Conservation (phyloP, 2,329 filamentous ascomycete species). For the Fusarium graminum region DNA sequence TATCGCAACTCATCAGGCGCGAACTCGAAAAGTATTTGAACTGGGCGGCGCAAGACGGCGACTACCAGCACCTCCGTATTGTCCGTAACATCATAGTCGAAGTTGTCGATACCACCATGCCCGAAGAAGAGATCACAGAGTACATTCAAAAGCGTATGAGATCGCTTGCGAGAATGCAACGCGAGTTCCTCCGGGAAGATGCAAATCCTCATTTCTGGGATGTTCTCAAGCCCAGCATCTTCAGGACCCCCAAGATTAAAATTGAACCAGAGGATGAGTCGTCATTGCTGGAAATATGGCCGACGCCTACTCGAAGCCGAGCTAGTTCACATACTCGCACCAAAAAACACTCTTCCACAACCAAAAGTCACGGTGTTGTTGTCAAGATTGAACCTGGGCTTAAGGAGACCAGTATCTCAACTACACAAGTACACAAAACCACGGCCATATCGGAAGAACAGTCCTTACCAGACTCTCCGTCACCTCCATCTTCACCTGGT, state of each 20-base stretch:
- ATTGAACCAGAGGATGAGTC: constrained; percentile 33
- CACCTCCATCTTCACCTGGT: not conserved
- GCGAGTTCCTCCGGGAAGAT: constrained; percentile 52
- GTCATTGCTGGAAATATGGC: constrained; percentile 19
- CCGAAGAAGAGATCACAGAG: constrained; percentile 51
- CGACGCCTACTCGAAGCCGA: constrained; percentile 11
- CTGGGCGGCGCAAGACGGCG: constrained; percentile 60
- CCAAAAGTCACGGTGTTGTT: constrained; percentile 2
- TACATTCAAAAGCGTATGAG: constrained; percentile 55
- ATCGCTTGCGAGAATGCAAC: constrained; percentile 54
- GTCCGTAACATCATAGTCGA: constrained; percentile 58
- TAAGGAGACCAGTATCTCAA: constrained; percentile 20
- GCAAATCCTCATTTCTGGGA: constrained; percentile 52
- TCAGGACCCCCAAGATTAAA: constrained; percentile 40
- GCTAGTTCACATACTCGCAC: constrained; percentile 1
- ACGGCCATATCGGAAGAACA: not conserved
- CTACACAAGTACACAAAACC: not conserved
- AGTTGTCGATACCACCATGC: constrained; percentile 51
- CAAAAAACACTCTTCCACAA: constrained; percentile 31
- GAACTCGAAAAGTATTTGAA: constrained; percentile 54
- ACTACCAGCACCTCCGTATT: constrained; percentile 52
- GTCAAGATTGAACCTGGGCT: constrained; percentile 31
- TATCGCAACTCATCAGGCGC: constrained; percentile 52
- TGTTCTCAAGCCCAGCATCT: constrained; percentile 41
- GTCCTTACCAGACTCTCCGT: constrained; percentile 7